Evolutionary conservation across 352 stramenopile genomes (phyloP).

Genomic region (Elongisporangium prolatum): DNA sequence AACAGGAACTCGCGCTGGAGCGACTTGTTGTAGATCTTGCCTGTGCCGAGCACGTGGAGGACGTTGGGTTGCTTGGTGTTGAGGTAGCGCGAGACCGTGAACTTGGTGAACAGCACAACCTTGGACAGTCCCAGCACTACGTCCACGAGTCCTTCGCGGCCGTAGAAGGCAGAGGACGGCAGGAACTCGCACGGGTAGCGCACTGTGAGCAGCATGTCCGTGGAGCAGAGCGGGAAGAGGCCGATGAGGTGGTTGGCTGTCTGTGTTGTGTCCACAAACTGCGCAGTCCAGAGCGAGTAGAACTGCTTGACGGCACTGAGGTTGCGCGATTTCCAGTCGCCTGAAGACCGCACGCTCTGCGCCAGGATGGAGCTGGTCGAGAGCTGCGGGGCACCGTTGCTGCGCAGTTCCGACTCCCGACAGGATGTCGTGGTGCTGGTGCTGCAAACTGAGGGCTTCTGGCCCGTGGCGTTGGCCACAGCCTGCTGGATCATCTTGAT

Average conservation of each 20-base stretch:
- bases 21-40: slow-evolving; percentile 79
- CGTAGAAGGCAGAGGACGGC: slow-evolving; percentile 71
- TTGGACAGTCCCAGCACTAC: slow-evolving; percentile 68
- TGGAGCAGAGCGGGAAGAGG: slow-evolving; percentile 79
- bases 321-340: slow-evolving; percentile 83
- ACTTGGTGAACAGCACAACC: slow-evolving; percentile 71
- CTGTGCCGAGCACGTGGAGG: slow-evolving; percentile 62
- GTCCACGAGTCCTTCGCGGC: slow-evolving; percentile 76
- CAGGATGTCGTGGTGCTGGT: slow-evolving; percentile 41
- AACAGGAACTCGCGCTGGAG: slow-evolving; percentile 77
- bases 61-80: slow-evolving; percentile 81
- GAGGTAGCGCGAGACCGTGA: slow-evolving; percentile 66
- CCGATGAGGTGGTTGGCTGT: slow-evolving; percentile 59
- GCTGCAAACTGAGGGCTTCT: slow-evolving; percentile 47
- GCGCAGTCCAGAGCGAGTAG: slow-evolving; percentile 73
- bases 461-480: slow-evolving; percentile 40
- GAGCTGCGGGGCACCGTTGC: slow-evolving; percentile 11
- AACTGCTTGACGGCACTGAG: slow-evolving; percentile 80
- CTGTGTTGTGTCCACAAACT: slow-evolving; percentile 64
- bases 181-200: slow-evolving; percentile 80
- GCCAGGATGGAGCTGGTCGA: slow-evolving; percentile 30
- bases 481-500: slow-evolving; percentile 81
- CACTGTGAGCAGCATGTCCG: slow-evolving; percentile 70
- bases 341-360: slow-evolving; percentile 70
- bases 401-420: slow-evolving; percentile 54